Evolutionary conservation across 257 asterid genomes (phyloP), one percentile per base, ranked within the genome.

Genomic region (Plantago ovata): DNA sequence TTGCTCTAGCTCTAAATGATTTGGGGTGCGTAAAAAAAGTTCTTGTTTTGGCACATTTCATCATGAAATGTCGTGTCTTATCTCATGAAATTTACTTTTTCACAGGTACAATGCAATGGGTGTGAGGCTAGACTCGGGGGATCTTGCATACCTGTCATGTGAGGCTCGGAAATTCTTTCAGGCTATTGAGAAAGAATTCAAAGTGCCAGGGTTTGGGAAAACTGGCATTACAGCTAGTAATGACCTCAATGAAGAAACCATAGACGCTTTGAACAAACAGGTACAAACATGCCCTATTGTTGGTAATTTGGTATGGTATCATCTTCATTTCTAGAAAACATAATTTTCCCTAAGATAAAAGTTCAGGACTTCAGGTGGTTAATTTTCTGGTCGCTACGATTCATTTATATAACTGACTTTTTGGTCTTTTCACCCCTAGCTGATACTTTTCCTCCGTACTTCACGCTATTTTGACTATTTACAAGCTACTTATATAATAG

Each of bases 251-350:
- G 98, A 92, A 75, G 98, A 88, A 84, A 92, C 98, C 22, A 53
- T 92, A 63, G 98, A 92, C 77, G 96, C 93, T 38, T 76, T 92
- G 67, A 92, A 92, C 77, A 92, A 92, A 73, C 98, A 92, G 96
- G 98, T 85, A 72, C 63, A 24, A 4, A 42, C 23, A 51, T 22
- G 19, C 36, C 47, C 41, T 51, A 20, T 13, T 23, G 61, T 47
- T 7, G 5, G 49, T 23, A 49, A 12, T 21, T 36, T 54, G 10
- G 38, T 32, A 13, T 28, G 43, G 42, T 39, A 48, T 54, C 13
- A 57, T 19, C 16, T 40, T 56, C 24, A 56, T 46, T 56, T 19
- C 38, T 32, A 19, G 42, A n/a, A n/a, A n/a, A n/a, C n/a, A 56
- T 19, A 36, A 56, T 39, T 23, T 20, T 21, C 13, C 12, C 6